Conservation (phyloP, 495 filamentous ascomycete species). For the Umbilicaria muhlenbergii region DNA sequence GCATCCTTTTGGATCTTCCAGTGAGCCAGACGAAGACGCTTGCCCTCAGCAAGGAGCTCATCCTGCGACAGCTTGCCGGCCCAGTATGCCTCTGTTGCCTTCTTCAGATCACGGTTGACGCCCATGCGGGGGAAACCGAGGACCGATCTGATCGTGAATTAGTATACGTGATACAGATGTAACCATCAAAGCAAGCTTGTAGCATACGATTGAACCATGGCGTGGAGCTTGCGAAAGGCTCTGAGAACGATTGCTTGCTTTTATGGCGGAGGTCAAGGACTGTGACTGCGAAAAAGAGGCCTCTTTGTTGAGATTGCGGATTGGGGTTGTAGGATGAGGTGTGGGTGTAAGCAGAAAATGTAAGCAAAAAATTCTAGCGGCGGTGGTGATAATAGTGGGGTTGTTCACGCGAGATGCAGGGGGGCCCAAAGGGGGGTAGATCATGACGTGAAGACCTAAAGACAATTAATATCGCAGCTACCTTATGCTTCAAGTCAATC, state of each 20-base stretch:
- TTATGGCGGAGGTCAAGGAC: conserved; percentile 9
- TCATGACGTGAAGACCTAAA: too few relatives aligned
- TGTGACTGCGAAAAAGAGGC: conserved; percentile 7
- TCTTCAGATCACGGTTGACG: conserved; percentile 96
- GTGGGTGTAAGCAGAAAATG: too few relatives aligned
- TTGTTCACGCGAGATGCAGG: too few relatives aligned
- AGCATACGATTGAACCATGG: conserved; percentile 69
- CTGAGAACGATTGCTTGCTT: not conserved
- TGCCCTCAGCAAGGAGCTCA: conserved; percentile 81
- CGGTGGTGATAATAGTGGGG: too few relatives aligned
- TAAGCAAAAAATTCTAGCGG: too few relatives aligned
- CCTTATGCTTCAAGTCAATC: too few relatives aligned
- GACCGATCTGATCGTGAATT: conserved; percentile 31
- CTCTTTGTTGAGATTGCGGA: conserved; percentile 21
- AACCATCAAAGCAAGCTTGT: not conserved
- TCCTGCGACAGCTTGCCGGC: conserved; percentile 78
- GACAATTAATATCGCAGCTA: too few relatives aligned
- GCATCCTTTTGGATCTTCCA: conserved; percentile 99
- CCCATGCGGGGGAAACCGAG: conserved; percentile 92
- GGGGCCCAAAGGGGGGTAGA: too few relatives aligned
- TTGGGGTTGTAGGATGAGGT: too few relatives aligned
- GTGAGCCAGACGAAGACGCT: conserved; percentile 88
- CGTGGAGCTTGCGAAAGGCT: conserved; percentile 8
- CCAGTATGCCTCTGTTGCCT: conserved; percentile 98
- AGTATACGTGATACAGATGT: not conserved